Conservation (phyloP, 805 yeast genomes). For the Alloascoidea hylecoeti region DNA sequence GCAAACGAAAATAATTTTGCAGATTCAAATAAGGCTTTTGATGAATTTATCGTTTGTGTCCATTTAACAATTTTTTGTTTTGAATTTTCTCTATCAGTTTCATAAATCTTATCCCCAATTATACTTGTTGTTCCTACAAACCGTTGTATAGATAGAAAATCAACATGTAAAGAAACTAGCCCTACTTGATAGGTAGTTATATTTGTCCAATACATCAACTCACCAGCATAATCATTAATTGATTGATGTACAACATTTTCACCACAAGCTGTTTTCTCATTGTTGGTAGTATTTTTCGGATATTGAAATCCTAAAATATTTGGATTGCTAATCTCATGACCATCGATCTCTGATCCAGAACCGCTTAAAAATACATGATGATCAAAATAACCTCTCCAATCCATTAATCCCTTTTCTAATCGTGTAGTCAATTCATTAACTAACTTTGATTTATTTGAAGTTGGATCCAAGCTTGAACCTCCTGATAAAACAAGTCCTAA, state of each 20-base stretch:
- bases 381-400: conserved; percentile 24
- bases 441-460: not conserved
- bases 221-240: not conserved
- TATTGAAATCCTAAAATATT: too few relatives aligned
- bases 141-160: not conserved
- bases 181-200: not conserved
- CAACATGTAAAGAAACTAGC: not conserved
- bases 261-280: not conserved
- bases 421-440: conserved; percentile 14
- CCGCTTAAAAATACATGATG: conserved; percentile 12
- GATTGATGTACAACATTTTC: not conserved
- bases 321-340: too few relatives aligned
- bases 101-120: not conserved
- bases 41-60: not conserved
- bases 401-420: conserved; percentile 18
- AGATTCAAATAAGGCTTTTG: not conserved
- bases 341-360: too few relatives aligned
- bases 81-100: not conserved
- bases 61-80: not conserved
- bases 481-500: conserved; percentile 7
- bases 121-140: not conserved
- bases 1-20: not conserved
- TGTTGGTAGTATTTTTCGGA: too few relatives aligned
- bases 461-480: too few relatives aligned
- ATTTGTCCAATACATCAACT: not conserved